phyloP scores from a whole-genome alignment of 2,329 filamentous ascomycete genomes.

The Colletotrichum tanaceti region DNA sequence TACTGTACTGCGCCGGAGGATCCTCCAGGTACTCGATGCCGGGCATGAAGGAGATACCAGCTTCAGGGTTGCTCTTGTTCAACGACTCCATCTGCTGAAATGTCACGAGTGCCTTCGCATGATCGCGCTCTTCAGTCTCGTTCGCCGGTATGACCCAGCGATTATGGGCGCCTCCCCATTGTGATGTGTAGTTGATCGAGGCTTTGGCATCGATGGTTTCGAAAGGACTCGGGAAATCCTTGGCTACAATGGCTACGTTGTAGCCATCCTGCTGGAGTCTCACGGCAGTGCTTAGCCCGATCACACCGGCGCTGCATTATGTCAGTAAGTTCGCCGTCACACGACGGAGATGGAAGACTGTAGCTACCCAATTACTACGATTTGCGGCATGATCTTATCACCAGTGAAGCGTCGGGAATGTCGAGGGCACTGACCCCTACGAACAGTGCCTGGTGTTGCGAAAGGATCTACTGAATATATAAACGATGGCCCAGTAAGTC shows the following conservation, averaged over 20 bases:
- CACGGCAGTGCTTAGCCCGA: slow-evolving; percentile 62
- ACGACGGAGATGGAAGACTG: too few species aligned
- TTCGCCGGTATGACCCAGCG: slow-evolving; percentile 54
- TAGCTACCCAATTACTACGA: slow-evolving; percentile 38
- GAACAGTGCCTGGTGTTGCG: neutral
- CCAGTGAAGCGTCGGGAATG: neutral
- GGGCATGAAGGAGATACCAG: slow-evolving; percentile 61
- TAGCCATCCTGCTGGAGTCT: slow-evolving; percentile 56
- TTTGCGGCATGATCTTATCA: slow-evolving; percentile 26
- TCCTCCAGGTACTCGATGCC: slow-evolving; percentile 65
- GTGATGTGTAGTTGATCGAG: slow-evolving; percentile 65
- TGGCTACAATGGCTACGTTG: slow-evolving; percentile 57
- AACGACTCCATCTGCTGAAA: slow-evolving; percentile 56
- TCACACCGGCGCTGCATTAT: slow-evolving; percentile 61
- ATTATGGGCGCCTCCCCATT: slow-evolving; percentile 69
- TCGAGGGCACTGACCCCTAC: neutral
- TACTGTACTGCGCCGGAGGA: slow-evolving; percentile 54
- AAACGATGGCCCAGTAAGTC: neutral
- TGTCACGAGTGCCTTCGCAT: slow-evolving; percentile 56
- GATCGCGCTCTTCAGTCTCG: slow-evolving; percentile 53
- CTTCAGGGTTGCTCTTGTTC: slow-evolving; percentile 48
- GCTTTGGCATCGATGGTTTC: slow-evolving; percentile 55
- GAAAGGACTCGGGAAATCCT: slow-evolving; percentile 60
- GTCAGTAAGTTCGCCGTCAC: slow-evolving; percentile 5
- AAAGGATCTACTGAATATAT: neutral